These are phyloP conservation scores for Penicillium coprophilum DNA, from an alignment of 495 filamentous ascomycete genomes.

Conservation along the genomic window DNA sequence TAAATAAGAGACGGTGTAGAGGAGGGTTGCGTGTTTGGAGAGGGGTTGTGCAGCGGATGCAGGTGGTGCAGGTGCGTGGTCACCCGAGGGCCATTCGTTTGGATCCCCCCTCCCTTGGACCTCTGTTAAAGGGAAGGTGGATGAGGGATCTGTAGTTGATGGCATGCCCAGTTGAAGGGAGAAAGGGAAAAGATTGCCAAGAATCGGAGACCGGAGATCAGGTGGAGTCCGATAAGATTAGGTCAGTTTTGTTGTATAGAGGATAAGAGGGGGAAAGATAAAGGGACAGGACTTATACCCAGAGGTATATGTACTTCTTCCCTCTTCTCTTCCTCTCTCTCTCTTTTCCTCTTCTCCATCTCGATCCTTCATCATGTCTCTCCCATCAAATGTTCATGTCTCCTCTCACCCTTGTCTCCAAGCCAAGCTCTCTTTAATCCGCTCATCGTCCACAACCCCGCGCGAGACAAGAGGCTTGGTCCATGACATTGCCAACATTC, in stretches of 20 bases:
- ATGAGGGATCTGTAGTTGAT: conserved; percentile 7
- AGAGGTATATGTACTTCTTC: too few relatives aligned
- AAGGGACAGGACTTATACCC: too few relatives aligned
- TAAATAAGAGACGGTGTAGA: conserved; percentile 80
- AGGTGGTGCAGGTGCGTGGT: conserved; percentile 3
- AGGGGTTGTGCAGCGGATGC: conserved; percentile 16
- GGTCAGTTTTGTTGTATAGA: too few relatives aligned
- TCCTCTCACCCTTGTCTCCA: conserved; percentile 82
- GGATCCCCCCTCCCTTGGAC: not conserved
- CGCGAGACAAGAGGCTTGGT: conserved; percentile 78
- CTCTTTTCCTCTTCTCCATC: not conserved
- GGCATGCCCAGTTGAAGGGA: not conserved
- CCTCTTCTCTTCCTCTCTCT: conserved; percentile 10
- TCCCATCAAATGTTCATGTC: conserved; percentile 61
- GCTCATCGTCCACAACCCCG: conserved; percentile 66
- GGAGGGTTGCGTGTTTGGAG: conserved; percentile 62
- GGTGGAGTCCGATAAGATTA: conserved; percentile 13
- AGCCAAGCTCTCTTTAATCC: conserved; percentile 86
- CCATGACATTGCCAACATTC: conserved; percentile 79
- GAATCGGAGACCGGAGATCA: conserved; percentile 9
- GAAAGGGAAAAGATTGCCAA: conserved; percentile 2
- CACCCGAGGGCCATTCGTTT: conserved; percentile 13
- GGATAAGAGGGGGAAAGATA: conserved; percentile 11
- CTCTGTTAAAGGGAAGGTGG: conserved; percentile 16
- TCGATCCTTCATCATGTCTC: conserved; percentile 25